Conservation (phyloP, 1,139 yeast species). For the Magnusiomyces ingens region DNA sequence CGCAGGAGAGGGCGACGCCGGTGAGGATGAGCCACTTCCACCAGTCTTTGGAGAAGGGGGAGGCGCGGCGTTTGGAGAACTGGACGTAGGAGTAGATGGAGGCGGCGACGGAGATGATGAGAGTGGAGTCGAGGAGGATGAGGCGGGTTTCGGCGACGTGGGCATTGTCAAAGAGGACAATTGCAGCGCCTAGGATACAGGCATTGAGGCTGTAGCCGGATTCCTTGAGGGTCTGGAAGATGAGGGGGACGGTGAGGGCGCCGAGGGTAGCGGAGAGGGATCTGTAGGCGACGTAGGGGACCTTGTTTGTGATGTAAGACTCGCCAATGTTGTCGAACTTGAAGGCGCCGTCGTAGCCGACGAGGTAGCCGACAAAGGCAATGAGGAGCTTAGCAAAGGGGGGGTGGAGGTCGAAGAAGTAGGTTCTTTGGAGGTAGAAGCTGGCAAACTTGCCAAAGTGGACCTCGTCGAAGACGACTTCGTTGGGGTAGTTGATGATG, state of each 20-base stretch:
- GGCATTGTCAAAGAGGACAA: conserved; percentile 86
- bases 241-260: conserved; percentile 69
- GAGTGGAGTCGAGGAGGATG: conserved; percentile 84
- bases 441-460: conserved; percentile 66
- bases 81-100: conserved; percentile 72
- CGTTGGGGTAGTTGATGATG: conserved; percentile 62
- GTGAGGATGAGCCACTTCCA: conserved; percentile 81
- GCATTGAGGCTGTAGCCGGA: conserved; percentile 74
- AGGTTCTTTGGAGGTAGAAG: conserved; percentile 54
- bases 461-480: conserved; percentile 91
- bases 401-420: conserved; percentile 95
- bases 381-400: conserved; percentile 94
- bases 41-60: conserved; percentile 68
- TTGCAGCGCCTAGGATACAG: conserved; percentile 68
- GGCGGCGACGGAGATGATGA: conserved; percentile 72
- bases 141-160: conserved; percentile 87
- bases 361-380: conserved; percentile 83
- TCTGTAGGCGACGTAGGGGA: conserved; percentile 87
- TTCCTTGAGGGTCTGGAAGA: conserved; percentile 77
- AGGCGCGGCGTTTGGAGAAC: conserved; percentile 63
- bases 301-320: conserved; percentile 63
- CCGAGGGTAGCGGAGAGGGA: conserved; percentile 78
- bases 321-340: conserved; percentile 91
- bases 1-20: conserved; percentile 82
- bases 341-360: conserved; percentile 84